phyloP scores from a whole-genome alignment of 2,329 filamentous ascomycete genomes.

The Microcyclosporella mali region DNA sequence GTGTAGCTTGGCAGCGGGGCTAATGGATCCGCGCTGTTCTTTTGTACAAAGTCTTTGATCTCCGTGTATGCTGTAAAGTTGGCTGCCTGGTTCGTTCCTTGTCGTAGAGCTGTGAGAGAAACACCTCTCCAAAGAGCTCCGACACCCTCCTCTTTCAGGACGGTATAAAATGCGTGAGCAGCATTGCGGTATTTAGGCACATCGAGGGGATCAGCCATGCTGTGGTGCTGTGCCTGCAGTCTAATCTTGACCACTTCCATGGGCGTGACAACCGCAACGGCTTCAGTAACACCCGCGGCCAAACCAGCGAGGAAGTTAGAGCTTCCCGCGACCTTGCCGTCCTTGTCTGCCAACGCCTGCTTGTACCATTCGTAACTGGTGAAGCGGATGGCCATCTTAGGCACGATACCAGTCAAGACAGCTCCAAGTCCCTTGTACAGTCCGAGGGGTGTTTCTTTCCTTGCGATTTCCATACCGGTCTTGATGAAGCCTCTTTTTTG shows the following conservation, averaged over 20 bases:
- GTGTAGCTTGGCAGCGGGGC: slow-evolving; percentile 74
- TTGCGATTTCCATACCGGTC: slow-evolving; percentile 81
- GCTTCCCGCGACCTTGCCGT: slow-evolving; percentile 61
- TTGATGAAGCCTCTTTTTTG: slow-evolving; percentile 76
- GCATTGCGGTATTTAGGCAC: slow-evolving; percentile 96
- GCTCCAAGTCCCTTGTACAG: slow-evolving; percentile 98
- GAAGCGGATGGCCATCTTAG: slow-evolving; percentile 99
- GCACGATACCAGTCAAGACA: slow-evolving; percentile 90
- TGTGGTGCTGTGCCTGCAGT: slow-evolving; percentile 95
- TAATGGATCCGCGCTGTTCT: slow-evolving; percentile 63
- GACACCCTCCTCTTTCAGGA: slow-evolving; percentile 83
- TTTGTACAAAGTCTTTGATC: slow-evolving; percentile 73
- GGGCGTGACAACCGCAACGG: slow-evolving; percentile 89
- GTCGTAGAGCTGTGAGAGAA: slow-evolving; percentile 82
- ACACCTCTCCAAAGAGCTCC: slow-evolving; percentile 89
- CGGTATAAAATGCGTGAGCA: slow-evolving; percentile 74
- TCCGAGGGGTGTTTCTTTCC: slow-evolving; percentile 82
- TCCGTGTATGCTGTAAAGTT: slow-evolving; percentile 98
- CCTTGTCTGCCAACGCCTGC: slow-evolving; percentile 64
- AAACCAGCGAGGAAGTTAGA: slow-evolving; percentile 79
- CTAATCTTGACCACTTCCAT: slow-evolving; percentile 99
- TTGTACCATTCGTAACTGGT: slow-evolving; percentile 97
- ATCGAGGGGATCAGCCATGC: slow-evolving; percentile 93
- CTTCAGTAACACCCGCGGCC: slow-evolving; percentile 89
- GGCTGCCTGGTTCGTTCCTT: slow-evolving; percentile 95